A percentile compares a stretch with the other conserved stretches of the same genome.
phyloP scores from a whole-genome alignment of 495 filamentous ascomycete species.

The Astrothelium subdiscretum region DNA sequence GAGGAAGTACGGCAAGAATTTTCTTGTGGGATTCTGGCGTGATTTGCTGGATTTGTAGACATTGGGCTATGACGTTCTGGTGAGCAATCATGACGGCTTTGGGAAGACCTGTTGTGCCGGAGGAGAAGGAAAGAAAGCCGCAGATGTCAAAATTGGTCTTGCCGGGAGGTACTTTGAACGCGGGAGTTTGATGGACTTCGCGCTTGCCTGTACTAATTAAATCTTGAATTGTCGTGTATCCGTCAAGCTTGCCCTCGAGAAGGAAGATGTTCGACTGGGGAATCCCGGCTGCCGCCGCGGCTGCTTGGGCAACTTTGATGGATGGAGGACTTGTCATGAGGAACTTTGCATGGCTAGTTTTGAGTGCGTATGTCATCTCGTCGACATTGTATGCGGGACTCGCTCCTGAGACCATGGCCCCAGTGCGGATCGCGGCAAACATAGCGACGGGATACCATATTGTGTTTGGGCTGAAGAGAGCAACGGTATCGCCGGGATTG shows the following conservation, averaged over 20 bases:
- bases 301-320: constrained; percentile 38
- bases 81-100: constrained; percentile 52
- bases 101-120: constrained; percentile 40
- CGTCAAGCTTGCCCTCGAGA: constrained; percentile 39
- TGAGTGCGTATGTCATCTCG: constrained; percentile 50
- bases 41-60: constrained; percentile 41
- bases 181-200: constrained; percentile 27
- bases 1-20: constrained; percentile 42
- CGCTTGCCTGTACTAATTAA: constrained; percentile 35
- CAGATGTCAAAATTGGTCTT: constrained; percentile 44
- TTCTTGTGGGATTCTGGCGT: constrained; percentile 36
- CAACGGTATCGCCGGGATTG: constrained; percentile 36
- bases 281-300: constrained; percentile 42
- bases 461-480: constrained; percentile 45
- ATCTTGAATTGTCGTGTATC: constrained; percentile 39
- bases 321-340: constrained; percentile 42
- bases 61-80: constrained; percentile 52
- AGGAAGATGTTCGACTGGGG: constrained; percentile 39
- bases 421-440: constrained; percentile 39
- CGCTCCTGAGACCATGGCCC: constrained; percentile 42
- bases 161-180: constrained; percentile 34
- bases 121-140: constrained; percentile 46
- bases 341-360: constrained; percentile 41
- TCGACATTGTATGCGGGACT: constrained; percentile 49
- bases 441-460: constrained; percentile 53